Percentiles rank a stretch among this genome's conserved stretches.
phyloP scores from a whole-genome alignment of 352 stramenopile species.

The Phytophthora lateralis region DNA sequence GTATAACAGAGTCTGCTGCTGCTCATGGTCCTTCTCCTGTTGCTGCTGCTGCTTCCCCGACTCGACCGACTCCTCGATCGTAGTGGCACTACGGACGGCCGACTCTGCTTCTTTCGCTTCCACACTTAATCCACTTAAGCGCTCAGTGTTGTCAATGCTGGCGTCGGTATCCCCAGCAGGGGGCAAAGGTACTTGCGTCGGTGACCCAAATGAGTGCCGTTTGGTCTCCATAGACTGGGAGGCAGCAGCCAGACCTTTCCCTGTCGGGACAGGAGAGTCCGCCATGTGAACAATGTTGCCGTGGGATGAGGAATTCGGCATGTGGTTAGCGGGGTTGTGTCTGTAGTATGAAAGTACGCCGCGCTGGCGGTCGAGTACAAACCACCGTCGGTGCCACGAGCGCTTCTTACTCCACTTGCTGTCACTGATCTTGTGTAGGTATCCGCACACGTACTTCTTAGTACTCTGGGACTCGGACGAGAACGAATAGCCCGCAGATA shows the following conservation, averaged over 20 bases:
- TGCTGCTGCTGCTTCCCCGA: constrained; percentile 21
- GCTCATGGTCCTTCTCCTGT: constrained; percentile 23
- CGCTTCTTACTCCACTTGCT: constrained; percentile 84
- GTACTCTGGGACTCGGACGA: constrained; percentile 81
- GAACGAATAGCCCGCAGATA: constrained; percentile 62
- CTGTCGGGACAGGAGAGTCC: constrained; percentile 33
- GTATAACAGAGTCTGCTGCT: constrained; percentile 67
- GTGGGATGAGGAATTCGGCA: constrained; percentile 51
- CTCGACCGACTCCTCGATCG: constrained; percentile 15
- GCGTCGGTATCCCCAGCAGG: constrained; percentile 10
- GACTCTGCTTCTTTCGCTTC: constrained; percentile 33
- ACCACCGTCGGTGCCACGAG: constrained; percentile 87
- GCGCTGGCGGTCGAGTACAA: constrained; percentile 77
- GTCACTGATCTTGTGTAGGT: constrained; percentile 87
- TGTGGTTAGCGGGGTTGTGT: constrained; percentile 78
- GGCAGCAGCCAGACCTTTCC: constrained; percentile 13
- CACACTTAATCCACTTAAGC: constrained; percentile 7
- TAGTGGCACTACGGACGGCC: constrained; percentile 15
- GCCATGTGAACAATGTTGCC: constrained; percentile 83
- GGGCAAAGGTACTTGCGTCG: not conserved
- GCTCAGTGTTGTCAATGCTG: constrained; percentile 10
- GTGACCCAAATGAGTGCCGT: constrained; percentile 19
- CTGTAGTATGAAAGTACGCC: constrained; percentile 85
- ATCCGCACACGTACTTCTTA: constrained; percentile 83
- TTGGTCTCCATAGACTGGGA: constrained; percentile 21